Evolutionary conservation across 2,329 filamentous ascomycete species (phyloP).

Genomic region (Cordyceps cateniannulata): DNA sequence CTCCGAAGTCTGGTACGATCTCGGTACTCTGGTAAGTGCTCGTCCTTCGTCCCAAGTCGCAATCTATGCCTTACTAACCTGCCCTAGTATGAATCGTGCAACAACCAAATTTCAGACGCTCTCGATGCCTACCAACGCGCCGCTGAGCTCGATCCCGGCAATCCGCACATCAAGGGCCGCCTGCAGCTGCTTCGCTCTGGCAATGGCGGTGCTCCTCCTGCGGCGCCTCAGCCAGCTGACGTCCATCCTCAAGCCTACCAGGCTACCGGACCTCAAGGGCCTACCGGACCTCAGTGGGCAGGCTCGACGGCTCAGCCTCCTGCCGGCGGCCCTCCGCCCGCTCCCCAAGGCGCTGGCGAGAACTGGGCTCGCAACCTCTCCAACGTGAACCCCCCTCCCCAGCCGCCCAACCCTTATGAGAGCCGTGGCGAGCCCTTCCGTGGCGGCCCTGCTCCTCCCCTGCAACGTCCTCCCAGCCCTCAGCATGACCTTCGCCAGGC

Average conservation of each 20-base stretch:
- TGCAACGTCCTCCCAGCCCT: slow-evolving; percentile 68
- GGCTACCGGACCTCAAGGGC: slow-evolving; percentile 71
- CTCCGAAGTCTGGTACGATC: slow-evolving; percentile 97
- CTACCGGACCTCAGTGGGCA: slow-evolving; percentile 84
- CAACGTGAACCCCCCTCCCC: slow-evolving; percentile 70
- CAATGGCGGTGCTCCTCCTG: slow-evolving; percentile 64
- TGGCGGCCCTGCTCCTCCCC: slow-evolving; percentile 58
- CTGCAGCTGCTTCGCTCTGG: slow-evolving; percentile 83
- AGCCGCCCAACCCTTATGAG: slow-evolving; percentile 77
- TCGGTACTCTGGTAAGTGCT: slow-evolving; percentile 79
- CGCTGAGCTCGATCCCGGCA: slow-evolving; percentile 85
- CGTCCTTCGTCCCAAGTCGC: slow-evolving; percentile 8
- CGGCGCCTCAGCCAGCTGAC: slow-evolving; percentile 85
- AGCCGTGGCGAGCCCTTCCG: slow-evolving; percentile 63
- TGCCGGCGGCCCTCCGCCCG: slow-evolving; percentile 53
- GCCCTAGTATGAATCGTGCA: slow-evolving; percentile 87
- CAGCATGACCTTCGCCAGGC: slow-evolving; percentile 53
- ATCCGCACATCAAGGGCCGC: slow-evolving; percentile 93
- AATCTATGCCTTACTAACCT: slow-evolving; percentile 23
- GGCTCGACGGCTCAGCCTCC: slow-evolving; percentile 57
- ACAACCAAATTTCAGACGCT: slow-evolving; percentile 96
- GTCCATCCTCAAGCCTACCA: slow-evolving; percentile 95
- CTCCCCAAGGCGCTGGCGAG: slow-evolving; percentile 49
- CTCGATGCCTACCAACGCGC: slow-evolving; percentile 93
- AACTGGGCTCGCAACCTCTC: slow-evolving; percentile 62